Conservation (phyloP, 805 yeast species). For the Dipodascopsis tothii region DNA sequence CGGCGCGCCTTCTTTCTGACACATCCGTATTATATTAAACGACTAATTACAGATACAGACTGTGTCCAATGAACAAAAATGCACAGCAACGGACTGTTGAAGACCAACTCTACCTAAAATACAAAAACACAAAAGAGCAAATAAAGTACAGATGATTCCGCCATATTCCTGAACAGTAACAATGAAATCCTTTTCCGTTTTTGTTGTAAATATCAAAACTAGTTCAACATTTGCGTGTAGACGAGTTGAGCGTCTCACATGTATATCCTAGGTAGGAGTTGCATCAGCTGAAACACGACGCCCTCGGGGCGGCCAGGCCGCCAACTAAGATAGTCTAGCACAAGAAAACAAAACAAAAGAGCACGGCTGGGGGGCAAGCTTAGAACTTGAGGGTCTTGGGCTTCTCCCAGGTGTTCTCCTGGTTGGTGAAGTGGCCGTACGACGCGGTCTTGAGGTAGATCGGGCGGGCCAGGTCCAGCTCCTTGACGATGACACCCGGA, state of each 20-base stretch:
- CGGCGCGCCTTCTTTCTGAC: too few relatives aligned
- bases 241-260: background rate
- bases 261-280: background rate
- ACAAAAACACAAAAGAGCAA: background rate
- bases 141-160: background rate
- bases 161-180: too few relatives aligned
- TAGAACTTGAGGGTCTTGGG: conserved; percentile 48
- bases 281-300: background rate
- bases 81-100: background rate
- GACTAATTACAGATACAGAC: background rate
- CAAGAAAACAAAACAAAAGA: background rate
- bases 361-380: background rate
- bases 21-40: too few relatives aligned
- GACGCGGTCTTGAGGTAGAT: conserved; percentile 98
- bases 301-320: background rate
- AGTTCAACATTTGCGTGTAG: background rate
- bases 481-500: conserved; percentile 98
- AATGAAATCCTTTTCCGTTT: too few relatives aligned
- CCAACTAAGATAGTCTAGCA: background rate
- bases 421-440: conserved; percentile 99
- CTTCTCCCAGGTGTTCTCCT: conserved; percentile 96
- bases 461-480: conserved; percentile 96
- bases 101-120: background rate
- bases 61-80: background rate
- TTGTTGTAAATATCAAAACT: too few relatives aligned